Percentiles rank a stretch among this genome's conserved stretches.
Evolutionary conservation across 2,329 filamentous ascomycete genomes (phyloP).

Genomic region (Byssochlamys sp.): DNA sequence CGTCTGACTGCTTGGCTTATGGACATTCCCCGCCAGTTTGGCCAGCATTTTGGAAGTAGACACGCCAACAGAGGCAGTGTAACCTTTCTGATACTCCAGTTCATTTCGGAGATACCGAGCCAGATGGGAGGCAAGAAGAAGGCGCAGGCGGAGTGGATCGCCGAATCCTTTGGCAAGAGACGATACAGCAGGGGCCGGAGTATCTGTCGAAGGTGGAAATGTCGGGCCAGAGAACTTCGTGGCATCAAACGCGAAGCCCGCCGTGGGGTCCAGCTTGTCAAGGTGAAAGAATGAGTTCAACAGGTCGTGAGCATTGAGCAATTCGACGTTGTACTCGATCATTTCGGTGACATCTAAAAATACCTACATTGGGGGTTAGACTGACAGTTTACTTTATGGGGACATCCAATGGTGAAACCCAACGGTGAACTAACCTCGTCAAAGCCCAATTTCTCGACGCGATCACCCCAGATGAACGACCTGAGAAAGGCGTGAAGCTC

Average conservation of each 20-base stretch:
- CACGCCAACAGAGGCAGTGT: slow-evolving; percentile 79
- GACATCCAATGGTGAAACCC: slow-evolving; percentile 3
- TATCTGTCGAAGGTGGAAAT: slow-evolving; percentile 34
- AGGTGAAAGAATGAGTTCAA: slow-evolving; percentile 69
- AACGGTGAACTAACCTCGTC: slow-evolving; percentile 59
- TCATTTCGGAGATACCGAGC: slow-evolving; percentile 62
- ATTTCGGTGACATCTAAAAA: slow-evolving; percentile 79
- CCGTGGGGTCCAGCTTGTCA: slow-evolving; percentile 60
- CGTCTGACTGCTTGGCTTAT: slow-evolving; percentile 84
- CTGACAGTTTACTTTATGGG: slow-evolving; percentile 4
- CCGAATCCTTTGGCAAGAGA: slow-evolving; percentile 12
- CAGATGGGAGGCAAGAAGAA: slow-evolving; percentile 72
- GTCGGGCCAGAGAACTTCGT: slow-evolving; percentile 56
- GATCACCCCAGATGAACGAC: slow-evolving; percentile 65
- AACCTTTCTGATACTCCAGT: slow-evolving; percentile 67
- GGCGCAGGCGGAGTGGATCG: slow-evolving; percentile 43
- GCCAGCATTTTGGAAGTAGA: slow-evolving; percentile 77
- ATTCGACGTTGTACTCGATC: slow-evolving; percentile 65
- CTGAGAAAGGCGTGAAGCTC: slow-evolving; percentile 63
- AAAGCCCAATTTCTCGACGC: slow-evolving; percentile 73
- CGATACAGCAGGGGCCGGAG: slow-evolving; percentile 8
- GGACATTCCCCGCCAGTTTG: slow-evolving; percentile 71
- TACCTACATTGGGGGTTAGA: slow-evolving; percentile 31
- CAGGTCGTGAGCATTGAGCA: slow-evolving; percentile 59
- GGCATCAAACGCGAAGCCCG: slow-evolving; percentile 73